Evolutionary conservation across 768 basidiomycete genomes (phyloP), one percentile per base, ranked within the genome.

Genomic region (Kwoniella europaea): DNA sequence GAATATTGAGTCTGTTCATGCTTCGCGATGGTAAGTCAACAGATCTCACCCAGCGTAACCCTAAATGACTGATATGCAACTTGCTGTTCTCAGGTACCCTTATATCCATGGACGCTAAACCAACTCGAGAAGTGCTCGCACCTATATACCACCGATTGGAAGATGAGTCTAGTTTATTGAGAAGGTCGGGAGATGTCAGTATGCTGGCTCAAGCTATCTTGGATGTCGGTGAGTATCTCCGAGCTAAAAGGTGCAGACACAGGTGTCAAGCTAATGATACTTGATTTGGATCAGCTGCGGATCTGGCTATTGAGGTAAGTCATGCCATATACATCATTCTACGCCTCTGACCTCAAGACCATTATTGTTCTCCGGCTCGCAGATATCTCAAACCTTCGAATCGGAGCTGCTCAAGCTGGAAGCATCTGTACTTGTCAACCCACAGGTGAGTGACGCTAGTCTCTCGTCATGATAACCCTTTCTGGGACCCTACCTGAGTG

Each of bases 351-450:
- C 35, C 50, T 15, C 35, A 24, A 35, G 15, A 20, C 46, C 27
- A 60, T 44, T 20, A 46, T 13, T 68, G 6, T 29, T 16, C 57
- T 43, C 41, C 24, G 16, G 10, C 27, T 56, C 61, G 55, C 68
- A 83, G 76, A 76, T 83, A 42, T 73, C 77, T 1, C 78, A 81
- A 73, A 77, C 82, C 2, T 83, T 83, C 67, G 82, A 83, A 71
- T 69, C 78, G 7, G 79, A 83, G 56, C 80, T 83, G 53, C 67
- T 83, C 27, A 81, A 82, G 63, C 73, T 83, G 35, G 82, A 83
- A 75, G 82, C 81, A 1, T 77, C 80, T 3, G 80, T 81, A 35
- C 73, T 83, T 6, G 79, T 83, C 22, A 76, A 82, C 58, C 80
- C 80, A 0, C 73, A 76, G 57, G 77, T 78, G 27, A 35, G 72